Percentiles rank a stretch among this genome's conserved stretches.
Conservation (phyloP, 1,284 basidiomycete genomes). For the Psilocybe mexicana region DNA sequence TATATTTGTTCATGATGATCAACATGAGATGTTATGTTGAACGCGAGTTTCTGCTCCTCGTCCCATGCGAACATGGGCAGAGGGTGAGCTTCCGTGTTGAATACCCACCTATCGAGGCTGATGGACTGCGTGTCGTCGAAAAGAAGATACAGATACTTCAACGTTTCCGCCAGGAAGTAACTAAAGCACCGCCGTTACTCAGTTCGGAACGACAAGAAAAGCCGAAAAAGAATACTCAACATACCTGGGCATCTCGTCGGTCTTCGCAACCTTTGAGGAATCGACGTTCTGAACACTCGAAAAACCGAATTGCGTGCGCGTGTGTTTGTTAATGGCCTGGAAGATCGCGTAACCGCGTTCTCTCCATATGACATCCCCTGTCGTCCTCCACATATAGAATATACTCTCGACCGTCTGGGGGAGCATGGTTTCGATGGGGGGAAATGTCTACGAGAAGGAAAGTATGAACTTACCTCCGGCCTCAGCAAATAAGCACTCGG, state of each 20-base stretch:
- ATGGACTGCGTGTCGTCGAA: slow-evolving; percentile 62
- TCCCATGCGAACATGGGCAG: slow-evolving; percentile 73
- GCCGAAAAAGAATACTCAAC: slow-evolving; percentile 7
- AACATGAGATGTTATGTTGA: slow-evolving; percentile 28
- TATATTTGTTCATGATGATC: neutral
- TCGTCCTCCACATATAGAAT: slow-evolving; percentile 73
- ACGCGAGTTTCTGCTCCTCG: slow-evolving; percentile 42
- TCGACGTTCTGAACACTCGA: slow-evolving; percentile 56
- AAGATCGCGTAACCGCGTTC: slow-evolving; percentile 77
- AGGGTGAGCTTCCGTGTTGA: slow-evolving; percentile 87
- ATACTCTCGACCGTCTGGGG: slow-evolving; percentile 51
- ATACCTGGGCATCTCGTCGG: slow-evolving; percentile 73
- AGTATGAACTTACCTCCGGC: slow-evolving; percentile 55
- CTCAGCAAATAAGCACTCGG: slow-evolving; percentile 53
- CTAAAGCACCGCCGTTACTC: slow-evolving; percentile 15
- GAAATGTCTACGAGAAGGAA: no score
- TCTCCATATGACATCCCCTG: slow-evolving; percentile 70
- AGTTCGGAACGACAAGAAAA: neutral
- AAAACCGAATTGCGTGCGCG: slow-evolving; percentile 59
- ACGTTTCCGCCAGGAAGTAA: slow-evolving; percentile 44
- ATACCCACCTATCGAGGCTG: slow-evolving; percentile 75
- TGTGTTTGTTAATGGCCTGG: slow-evolving; percentile 62
- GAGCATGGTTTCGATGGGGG: no score
- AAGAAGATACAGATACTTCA: slow-evolving; percentile 71
- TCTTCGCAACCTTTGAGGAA: slow-evolving; percentile 29